phyloP scores from a whole-genome alignment of 1,139 yeast species.

The Yamadazyma buinensis region DNA sequence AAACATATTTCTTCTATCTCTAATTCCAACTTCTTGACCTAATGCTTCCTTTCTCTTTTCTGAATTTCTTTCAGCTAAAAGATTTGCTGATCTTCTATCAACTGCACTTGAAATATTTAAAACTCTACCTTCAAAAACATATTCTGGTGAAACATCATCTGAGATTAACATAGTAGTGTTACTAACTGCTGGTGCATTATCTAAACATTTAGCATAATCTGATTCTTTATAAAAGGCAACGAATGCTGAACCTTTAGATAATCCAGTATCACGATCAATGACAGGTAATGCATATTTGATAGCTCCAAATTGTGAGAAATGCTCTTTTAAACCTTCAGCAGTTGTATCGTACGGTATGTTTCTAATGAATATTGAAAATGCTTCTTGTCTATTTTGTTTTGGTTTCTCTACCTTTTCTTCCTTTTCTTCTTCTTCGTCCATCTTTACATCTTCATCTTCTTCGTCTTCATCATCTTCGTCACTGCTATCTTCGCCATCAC shows the following conservation, averaged over 20 bases:
- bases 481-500: conserved; percentile 31
- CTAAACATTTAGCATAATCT: conserved; percentile 65
- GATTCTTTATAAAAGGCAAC: conserved; percentile 72
- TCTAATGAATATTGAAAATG: conserved; percentile 76
- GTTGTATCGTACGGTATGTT: conserved; percentile 96
- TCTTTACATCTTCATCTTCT: conserved; percentile 17
- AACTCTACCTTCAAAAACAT: conserved; percentile 91
- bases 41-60: conserved; percentile 67
- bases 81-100: conserved; percentile 79
- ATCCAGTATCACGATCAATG: conserved; percentile 76
- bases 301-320: conserved; percentile 79
- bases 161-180: conserved; percentile 80
- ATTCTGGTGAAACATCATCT: conserved; percentile 85
- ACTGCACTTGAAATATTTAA: conserved; percentile 81
- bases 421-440: conserved; percentile 31
- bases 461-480: conserved; percentile 26
- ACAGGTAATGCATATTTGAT: conserved; percentile 94
- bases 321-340: conserved; percentile 68
- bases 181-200: conserved; percentile 74
- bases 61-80: conserved; percentile 70
- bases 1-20: conserved; percentile 81
- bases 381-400: conserved; percentile 58
- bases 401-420: conserved; percentile 26
- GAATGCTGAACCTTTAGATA: conserved; percentile 93
- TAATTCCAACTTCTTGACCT: conserved; percentile 78